phyloP scores from a whole-genome alignment of 176 grass and related monocot genomes.

The Stipa capillata region DNA sequence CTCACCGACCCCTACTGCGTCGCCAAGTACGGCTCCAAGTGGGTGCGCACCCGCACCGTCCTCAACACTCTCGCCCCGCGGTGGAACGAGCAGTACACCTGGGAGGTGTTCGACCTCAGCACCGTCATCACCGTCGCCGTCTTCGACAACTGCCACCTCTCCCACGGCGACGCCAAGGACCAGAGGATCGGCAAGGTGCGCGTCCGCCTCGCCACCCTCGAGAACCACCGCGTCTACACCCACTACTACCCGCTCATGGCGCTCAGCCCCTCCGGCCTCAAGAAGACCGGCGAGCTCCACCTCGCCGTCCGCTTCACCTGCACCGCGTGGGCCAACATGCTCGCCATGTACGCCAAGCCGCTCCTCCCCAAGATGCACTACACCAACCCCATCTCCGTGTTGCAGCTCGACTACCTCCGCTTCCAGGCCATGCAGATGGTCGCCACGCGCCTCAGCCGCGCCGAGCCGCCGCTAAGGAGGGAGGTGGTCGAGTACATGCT shows the following conservation, averaged over 20 bases:
- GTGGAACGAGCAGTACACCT: conserved; percentile 84
- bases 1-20: conserved; percentile 44
- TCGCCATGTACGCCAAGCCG: conserved; percentile 36
- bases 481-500: conserved; percentile 90
- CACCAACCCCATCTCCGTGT: conserved; percentile 35
- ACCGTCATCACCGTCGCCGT: conserved; percentile 53
- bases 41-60: conserved; percentile 59
- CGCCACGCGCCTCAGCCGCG: conserved; percentile 25
- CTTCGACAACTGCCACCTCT: conserved; percentile 46
- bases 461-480: conserved; percentile 47
- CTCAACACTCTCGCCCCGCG: conserved; percentile 19
- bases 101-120: conserved; percentile 68
- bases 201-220: conserved; percentile 43
- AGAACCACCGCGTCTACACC: conserved; percentile 53
- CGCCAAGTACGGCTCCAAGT: conserved; percentile 69
- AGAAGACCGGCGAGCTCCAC: conserved; percentile 70
- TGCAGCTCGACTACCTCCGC: conserved; percentile 52
- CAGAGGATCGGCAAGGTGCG: conserved; percentile 60
- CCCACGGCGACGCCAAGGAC: conserved; percentile 1
- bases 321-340: conserved; percentile 66
- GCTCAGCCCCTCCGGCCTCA: conserved; percentile 26
- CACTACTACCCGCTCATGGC: conserved; percentile 50
- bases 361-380: conserved; percentile 82
- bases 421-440: conserved; percentile 53
- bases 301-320: conserved; percentile 68